Percentiles rank a stretch among this genome's conserved stretches.
Evolutionary conservation across 192 early-diverging fungal genomes (phyloP).

Genomic region (Coemansia sp.): DNA sequence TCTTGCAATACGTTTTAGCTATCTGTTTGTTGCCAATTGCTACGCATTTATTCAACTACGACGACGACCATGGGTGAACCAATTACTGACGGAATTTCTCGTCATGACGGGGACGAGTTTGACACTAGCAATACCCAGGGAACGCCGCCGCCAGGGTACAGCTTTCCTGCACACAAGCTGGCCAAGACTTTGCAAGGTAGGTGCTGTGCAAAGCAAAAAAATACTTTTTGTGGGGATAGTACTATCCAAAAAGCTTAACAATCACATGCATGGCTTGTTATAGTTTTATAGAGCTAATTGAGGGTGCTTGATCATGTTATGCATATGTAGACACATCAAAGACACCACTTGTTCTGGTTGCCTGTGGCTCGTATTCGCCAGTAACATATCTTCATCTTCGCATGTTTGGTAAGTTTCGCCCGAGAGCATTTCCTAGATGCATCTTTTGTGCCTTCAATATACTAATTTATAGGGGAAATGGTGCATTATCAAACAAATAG

Average conservation of each 20-base stretch:
- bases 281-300: neutral
- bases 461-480: neutral
- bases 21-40: no score
- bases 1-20: neutral
- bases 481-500: constrained; percentile 21
- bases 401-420: constrained; percentile 86
- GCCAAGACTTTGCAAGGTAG: constrained; percentile 48
- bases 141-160: constrained; percentile 55
- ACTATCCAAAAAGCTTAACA: no score
- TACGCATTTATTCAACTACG: neutral
- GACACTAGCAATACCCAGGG: constrained; percentile 23
- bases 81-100: constrained; percentile 57
- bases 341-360: constrained; percentile 87
- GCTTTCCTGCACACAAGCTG: constrained; percentile 51
- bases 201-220: neutral
- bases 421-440: neutral
- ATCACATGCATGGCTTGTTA: neutral
- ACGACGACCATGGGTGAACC: constrained; percentile 12
- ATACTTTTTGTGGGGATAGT: neutral
- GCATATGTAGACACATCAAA: constrained; percentile 44
- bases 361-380: constrained; percentile 96
- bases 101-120: constrained; percentile 20
- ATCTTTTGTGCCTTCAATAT: neutral
- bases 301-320: neutral
- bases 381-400: constrained; percentile 97